Base-by-base conservation (phyloP, 257 asterid genomes). In the Plectranthus barbatus region DNA sequence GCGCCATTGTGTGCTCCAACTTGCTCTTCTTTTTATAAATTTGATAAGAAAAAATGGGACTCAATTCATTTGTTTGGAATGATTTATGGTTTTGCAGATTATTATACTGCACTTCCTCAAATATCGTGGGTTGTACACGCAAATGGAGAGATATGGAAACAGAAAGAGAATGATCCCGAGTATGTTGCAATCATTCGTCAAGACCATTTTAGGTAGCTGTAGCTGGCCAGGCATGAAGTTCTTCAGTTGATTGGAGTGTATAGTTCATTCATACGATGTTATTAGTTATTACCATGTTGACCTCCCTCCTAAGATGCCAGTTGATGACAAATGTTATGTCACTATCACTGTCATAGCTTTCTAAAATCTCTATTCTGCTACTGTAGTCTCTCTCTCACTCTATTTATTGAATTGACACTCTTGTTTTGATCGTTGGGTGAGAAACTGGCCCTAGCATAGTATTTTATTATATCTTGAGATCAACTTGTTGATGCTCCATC, bases 131-230 rank as follows among this genome's bases (percentile, higher is more conserved):
- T 69, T 31, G 90, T 88, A 41, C 86, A 62, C 59, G 82, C 95
- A 59, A 88, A 86, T 19, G 93, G 93, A 21, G 96, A 88, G 83
- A 84, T 86, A 77, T 86, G 96, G 95, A 88, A 86, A 80, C 88
- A 77, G 29, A 86, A 74, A 74, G 90, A 80, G 33, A 74, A 74
- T 0, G 81, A 80, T 10, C 76, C 83, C 0, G 95, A 84, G 55
- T 76, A 74, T 56, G 77, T 82, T 34, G 93, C 82, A 56, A 69
- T 80, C 44, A 84, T 87, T 21, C 77, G 66, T 39, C 90, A 72
- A 59, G 90, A 88, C 74, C 90, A 88, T 74, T 86, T 86, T 37
- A 80, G 76, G 69, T 83, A 74, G n/a, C n/a, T n/a, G n/a, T n/a
- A n/a, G n/a, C n/a, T n/a, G n/a, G n/a, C n/a, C n/a, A n/a, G n/a